Evolutionary conservation across 441 rosid genomes (phyloP), one percentile per base, ranked within the genome.

Genomic region (Pelargonium myrrhifolium): DNA sequence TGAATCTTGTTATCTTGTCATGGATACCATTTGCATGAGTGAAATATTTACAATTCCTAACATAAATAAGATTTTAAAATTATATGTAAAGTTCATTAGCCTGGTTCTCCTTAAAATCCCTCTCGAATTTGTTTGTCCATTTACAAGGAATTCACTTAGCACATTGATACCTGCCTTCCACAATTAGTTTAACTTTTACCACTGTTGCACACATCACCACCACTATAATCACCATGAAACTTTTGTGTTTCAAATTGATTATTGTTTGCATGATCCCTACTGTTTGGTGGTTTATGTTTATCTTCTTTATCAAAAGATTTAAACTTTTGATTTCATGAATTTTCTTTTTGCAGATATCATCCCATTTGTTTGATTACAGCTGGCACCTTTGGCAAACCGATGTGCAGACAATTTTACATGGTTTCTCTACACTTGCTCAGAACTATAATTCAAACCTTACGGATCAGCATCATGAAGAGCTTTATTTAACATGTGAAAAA

Each of bases 351-450:
- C 95, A 95, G 99, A 89, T 95, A 84, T 83, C 98, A 14, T 86
- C 93, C 69, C 96, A 86, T 75, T 80, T 92, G 70, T 90, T 95
- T 72, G 88, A 89, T 74, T 89, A 84, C 74, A 73, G 96, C 83
- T 95, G 99, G 98, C 90, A 75, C 81, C 96, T 95, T 66, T 95
- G 99, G 99, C 92, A 92, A 76, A 90, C 85, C 71, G 99, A 95
- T 84, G 84, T 89, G 74, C 96, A 90, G 77, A 83, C 89, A 39
- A 92, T 95, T 73, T 79, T 92, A 69, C 86, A 72, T 69, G 93
- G 97, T 53, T 86, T 95, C 75, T 83, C 93, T 26, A 66, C 85
- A 28, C 81, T 90, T 72, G 51, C 77, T 68, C 90, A 81, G 77
- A 78, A 73, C 80, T 78, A 76, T 76, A 81, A 77, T 75, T 64